Base-by-base conservation (phyloP, 2,329 filamentous ascomycete species). In the Colletotrichum phormii region DNA sequence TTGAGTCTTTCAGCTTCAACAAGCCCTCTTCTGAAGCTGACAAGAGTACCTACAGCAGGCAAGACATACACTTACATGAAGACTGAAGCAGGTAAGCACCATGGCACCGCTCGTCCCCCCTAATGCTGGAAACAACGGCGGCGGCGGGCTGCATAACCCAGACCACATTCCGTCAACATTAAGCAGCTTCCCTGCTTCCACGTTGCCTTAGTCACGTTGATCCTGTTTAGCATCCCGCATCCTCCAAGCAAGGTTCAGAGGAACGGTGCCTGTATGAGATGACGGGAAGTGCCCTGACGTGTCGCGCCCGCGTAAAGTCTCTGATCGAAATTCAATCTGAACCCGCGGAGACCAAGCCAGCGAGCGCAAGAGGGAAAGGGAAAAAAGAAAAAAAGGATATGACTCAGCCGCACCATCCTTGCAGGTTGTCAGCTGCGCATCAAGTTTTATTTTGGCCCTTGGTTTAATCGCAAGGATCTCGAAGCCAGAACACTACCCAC, bases 251-350 rank as follows among this genome's bases (percentile, higher is more conserved):
- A 71, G 61, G 67, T 73, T 71, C 61, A 51, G 35, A 70, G 37
- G 51, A 71, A 54, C 60, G 35, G 67, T 72, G 49, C 61, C 54
- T 71, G 71, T 70, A 65, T 73, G 66, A 65, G 71, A 73, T 61
- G 71, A 71, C 71, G 61, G 60, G 71, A 73, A 71, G 71, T 49
- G 49, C 71, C 71, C 67, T 64, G 71, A 33, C 66, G 54, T 61
- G 60, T 72, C 66, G 59, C 59, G 37, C 18, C 18, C 42, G 59
- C 57, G 58, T 31, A 46, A 69, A 53, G 15, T 69, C 13, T 64
- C 53, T 72, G 65, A 37, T 59, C 59, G 31, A 54, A 73, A 70
- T 72, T 72, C 66, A 70, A 72, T 69, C 15, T 55, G 13, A 58
- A 22, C 66, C n/a, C 58, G 65, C 55, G 60, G 69, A 37, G 49